A percentile compares a stretch with the other conserved stretches of the same genome.
Evolutionary conservation across 2,329 filamentous ascomycete species (phyloP).

Genomic region (Hymenoscyphus scutula): DNA sequence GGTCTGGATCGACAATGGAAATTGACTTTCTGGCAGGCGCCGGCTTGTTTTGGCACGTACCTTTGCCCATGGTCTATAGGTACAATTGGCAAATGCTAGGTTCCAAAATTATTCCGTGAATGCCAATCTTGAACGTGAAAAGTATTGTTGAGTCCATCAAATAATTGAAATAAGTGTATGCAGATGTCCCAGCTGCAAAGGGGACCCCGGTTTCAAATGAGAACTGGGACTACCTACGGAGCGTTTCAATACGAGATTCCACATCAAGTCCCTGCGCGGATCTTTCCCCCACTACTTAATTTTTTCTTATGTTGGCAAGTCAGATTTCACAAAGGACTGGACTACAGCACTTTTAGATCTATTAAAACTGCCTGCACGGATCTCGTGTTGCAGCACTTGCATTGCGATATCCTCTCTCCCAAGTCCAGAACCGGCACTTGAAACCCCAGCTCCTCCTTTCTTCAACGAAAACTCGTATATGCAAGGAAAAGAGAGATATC

Average conservation of each 20-base stretch:
- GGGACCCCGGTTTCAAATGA: constrained; percentile 4
- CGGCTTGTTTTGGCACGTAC: constrained; percentile 8
- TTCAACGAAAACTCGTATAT: not conserved
- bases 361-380: not conserved
- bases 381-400: not conserved
- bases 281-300: not conserved
- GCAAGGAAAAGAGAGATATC: not conserved
- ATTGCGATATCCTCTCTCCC: not conserved
- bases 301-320: not conserved
- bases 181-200: not conserved
- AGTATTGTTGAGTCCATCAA: not conserved
- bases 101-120: not conserved
- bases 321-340: not conserved
- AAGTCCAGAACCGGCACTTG: not conserved
- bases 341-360: not conserved
- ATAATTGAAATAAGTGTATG: not conserved
- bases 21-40: not conserved
- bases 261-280: not conserved
- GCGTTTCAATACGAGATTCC: constrained; percentile 3
- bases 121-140: not conserved
- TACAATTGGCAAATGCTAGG: not conserved
- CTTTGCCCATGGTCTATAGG: constrained; percentile 8
- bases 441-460: not conserved
- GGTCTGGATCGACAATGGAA: not conserved
- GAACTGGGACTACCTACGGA: constrained; percentile 1